Conservation (phyloP, 2,329 filamentous ascomycete genomes). For the Fusarium sp. region DNA sequence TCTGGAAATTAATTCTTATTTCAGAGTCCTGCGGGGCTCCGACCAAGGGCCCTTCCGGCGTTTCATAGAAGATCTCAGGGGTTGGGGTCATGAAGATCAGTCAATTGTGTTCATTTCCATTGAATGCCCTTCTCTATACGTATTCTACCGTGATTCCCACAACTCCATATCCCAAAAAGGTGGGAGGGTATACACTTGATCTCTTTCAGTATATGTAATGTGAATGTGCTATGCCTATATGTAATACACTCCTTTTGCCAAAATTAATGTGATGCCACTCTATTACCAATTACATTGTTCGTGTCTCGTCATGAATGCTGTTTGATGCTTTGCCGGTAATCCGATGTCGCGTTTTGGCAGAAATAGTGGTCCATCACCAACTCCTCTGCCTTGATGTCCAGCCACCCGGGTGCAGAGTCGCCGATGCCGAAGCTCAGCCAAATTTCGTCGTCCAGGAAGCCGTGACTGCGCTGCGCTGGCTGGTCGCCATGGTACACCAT, state of each 20-base stretch:
- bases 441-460: conserved; percentile 38
- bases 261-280: conserved; percentile 24
- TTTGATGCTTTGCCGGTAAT: conserved; percentile 25
- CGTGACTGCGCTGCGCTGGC: conserved; percentile 29
- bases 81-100: neutral
- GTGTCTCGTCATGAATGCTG: conserved; percentile 34
- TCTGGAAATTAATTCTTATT: conserved; percentile 19
- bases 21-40: conserved; percentile 5
- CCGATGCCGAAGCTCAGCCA: conserved; percentile 43
- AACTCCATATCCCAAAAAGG: conserved; percentile 18
- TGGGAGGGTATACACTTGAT: conserved; percentile 1
- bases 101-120: neutral
- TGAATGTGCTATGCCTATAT: conserved; percentile 3
- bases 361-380: conserved; percentile 38
- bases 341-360: conserved; percentile 27
- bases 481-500: conserved; percentile 39
- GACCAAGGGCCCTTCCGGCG: neutral
- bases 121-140: neutral
- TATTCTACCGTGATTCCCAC: conserved; percentile 5
- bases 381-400: conserved; percentile 39
- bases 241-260: conserved; percentile 2
- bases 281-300: conserved; percentile 36
- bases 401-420: conserved; percentile 38
- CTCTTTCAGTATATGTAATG: conserved; percentile 1
- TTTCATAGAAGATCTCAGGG: conserved; percentile 6